Conservation (phyloP, 1,284 basidiomycete genomes). For the Rhodotorula sp. region DNA sequence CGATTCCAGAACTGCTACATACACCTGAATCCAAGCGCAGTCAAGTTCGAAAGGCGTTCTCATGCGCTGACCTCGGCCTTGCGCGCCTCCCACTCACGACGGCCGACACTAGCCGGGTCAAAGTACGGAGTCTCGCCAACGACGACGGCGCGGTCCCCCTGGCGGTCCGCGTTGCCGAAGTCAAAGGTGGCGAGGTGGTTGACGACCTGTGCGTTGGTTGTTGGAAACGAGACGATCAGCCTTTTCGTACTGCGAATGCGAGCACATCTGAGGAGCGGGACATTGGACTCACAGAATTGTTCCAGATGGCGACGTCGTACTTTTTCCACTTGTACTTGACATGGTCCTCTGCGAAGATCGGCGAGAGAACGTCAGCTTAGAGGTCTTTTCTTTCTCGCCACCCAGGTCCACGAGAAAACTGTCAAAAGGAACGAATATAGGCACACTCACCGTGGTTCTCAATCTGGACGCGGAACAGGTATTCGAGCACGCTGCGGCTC, state of each 20-base stretch:
- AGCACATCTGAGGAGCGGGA: neutral
- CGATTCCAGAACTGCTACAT: no score
- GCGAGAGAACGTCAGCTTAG: neutral
- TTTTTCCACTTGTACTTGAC: constrained; percentile 56
- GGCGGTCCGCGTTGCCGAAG: constrained; percentile 54
- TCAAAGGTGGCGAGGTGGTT: constrained; percentile 56
- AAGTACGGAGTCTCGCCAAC: constrained; percentile 60
- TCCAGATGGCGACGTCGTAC: constrained; percentile 52
- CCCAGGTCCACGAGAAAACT: neutral
- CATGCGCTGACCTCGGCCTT: no score
- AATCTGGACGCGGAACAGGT: constrained; percentile 51
- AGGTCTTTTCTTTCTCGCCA: neutral
- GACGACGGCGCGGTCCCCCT: constrained; percentile 63
- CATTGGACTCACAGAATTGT: constrained; percentile 46
- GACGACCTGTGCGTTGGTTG: constrained; percentile 1
- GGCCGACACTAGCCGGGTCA: constrained; percentile 2
- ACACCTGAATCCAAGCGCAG: no score
- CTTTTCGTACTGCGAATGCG: no score
- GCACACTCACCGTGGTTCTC: constrained; percentile 29
- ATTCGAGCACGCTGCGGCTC: constrained; percentile 56
- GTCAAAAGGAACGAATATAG: neutral
- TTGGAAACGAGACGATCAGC: neutral
- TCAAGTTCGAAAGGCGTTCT: no score
- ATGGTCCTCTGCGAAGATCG: constrained; percentile 55
- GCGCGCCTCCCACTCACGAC: neutral